Percentiles rank a stretch among this genome's conserved stretches.
phyloP scores from a whole-genome alignment of 176 grass and related monocot genomes.

The Eremochloa ophiuroides region DNA sequence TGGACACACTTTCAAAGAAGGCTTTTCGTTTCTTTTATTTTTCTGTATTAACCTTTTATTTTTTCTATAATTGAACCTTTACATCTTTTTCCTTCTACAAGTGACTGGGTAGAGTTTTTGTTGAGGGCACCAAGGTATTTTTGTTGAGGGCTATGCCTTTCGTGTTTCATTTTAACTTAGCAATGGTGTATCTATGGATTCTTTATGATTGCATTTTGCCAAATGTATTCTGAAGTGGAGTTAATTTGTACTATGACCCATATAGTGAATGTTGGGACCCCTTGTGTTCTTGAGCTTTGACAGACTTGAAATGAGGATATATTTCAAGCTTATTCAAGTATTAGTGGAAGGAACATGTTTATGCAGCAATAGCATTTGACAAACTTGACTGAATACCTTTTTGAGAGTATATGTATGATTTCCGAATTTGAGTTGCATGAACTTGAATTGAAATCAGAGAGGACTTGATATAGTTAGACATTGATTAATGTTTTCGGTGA shows the following conservation, averaged over 20 bases:
- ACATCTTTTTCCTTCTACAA: conserved; percentile 29
- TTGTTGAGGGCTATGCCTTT: background rate
- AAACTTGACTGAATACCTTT: conserved; percentile 7
- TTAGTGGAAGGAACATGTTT: background rate
- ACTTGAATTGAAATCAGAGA: background rate
- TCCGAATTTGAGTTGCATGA: background rate
- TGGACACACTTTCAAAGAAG: conserved; percentile 60
- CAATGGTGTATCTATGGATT: background rate
- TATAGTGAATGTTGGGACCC: background rate
- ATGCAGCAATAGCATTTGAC: background rate
- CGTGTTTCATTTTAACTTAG: background rate
- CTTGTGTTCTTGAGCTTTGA: background rate
- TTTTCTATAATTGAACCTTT: background rate
- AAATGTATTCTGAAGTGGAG: background rate
- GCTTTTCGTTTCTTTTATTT: conserved; percentile 15
- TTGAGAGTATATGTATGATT: background rate
- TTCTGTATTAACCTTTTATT: background rate
- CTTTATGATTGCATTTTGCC: background rate
- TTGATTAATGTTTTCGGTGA: background rate
- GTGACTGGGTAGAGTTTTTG: conserved; percentile 62
- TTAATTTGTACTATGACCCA: background rate
- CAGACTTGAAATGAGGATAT: background rate
- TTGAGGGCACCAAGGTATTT: conserved; percentile 23
- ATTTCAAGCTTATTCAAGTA: background rate
- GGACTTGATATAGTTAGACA: background rate